These are phyloP conservation scores for Psilocybe cyanescens DNA, from an alignment of 768 basidiomycete genomes.

Conservation along the genomic window DNA sequence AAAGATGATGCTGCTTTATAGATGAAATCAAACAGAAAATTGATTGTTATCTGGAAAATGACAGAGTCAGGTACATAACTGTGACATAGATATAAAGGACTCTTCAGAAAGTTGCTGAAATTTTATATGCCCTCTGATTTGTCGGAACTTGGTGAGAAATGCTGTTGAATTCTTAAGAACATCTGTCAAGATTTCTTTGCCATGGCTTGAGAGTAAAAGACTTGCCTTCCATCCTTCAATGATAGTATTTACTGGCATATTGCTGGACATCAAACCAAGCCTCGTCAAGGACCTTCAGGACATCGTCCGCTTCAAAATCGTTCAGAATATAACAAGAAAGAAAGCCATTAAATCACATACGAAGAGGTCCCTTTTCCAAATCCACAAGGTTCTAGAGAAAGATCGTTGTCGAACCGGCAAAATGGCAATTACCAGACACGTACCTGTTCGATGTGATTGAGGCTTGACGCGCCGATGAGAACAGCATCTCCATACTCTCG, in stretches of 20 bases:
- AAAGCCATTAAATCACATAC: constrained; percentile 28
- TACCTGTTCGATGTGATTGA: constrained; percentile 59
- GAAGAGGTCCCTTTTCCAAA: constrained; percentile 61
- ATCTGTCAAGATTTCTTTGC: too few species aligned
- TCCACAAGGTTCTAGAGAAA: constrained; percentile 46
- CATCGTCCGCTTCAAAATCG: constrained; percentile 43
- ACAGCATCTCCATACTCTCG: constrained; percentile 53
- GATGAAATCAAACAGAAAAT: too few species aligned
- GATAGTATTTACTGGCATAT: constrained; percentile 43
- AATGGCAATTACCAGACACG: neutral
- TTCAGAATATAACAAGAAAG: neutral
- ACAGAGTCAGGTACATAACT: too few species aligned
- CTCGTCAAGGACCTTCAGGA: constrained; percentile 50
- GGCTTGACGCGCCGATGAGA: constrained; percentile 63
- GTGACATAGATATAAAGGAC: too few species aligned
- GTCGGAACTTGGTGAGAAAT: too few species aligned
- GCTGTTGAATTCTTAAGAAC: too few species aligned
- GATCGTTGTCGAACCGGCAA: too few species aligned
- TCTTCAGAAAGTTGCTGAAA: too few species aligned
- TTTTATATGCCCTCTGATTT: too few species aligned
- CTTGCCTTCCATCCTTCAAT: constrained; percentile 3
- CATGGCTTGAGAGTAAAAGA: too few species aligned
- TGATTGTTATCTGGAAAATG: neutral
- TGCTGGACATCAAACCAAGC: constrained; percentile 51
- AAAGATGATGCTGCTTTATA: too few species aligned